phyloP scores from a whole-genome alignment of 352 stramenopile species.

The Lagenidium sp. region DNA sequence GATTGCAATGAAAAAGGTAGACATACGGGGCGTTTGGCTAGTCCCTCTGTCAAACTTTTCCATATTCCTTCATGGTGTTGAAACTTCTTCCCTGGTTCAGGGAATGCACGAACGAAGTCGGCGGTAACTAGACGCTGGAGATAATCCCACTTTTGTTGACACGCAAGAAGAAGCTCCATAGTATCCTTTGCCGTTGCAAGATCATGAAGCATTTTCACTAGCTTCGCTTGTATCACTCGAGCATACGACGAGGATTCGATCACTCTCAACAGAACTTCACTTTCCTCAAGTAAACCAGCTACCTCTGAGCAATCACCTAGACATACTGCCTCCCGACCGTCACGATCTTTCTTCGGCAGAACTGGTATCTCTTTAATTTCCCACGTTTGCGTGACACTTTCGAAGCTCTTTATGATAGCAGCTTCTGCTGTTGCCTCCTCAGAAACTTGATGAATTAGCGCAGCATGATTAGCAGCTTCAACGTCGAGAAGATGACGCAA shows the following conservation, averaged over 20 bases:
- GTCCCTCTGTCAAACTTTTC: slow-evolving; percentile 31
- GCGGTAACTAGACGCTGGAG: slow-evolving; percentile 47
- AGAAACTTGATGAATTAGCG: slow-evolving; percentile 45
- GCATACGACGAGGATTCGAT: slow-evolving; percentile 69
- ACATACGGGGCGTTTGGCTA: slow-evolving; percentile 42
- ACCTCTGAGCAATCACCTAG: slow-evolving; percentile 54
- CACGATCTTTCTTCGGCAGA: slow-evolving; percentile 36
- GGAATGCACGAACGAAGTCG: slow-evolving; percentile 52
- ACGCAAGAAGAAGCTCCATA: slow-evolving; percentile 40
- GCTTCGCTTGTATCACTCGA: slow-evolving; percentile 30
- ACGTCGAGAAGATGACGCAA: slow-evolving; percentile 44
- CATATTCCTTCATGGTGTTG: slow-evolving; percentile 43
- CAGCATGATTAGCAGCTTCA: slow-evolving; percentile 24
- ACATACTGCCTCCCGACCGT: slow-evolving; percentile 42
- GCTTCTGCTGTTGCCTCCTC: slow-evolving; percentile 65
- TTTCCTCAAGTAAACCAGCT: slow-evolving; percentile 50
- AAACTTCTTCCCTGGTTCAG: slow-evolving; percentile 43
- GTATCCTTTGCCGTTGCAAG: slow-evolving; percentile 37
- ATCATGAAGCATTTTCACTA: slow-evolving; percentile 40
- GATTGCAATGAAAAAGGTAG: slow-evolving; percentile 21
- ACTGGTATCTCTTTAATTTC: slow-evolving; percentile 44
- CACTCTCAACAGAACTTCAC: slow-evolving; percentile 56
- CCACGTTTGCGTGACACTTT: slow-evolving; percentile 48
- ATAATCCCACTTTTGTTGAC: slow-evolving; percentile 60
- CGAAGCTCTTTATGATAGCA: slow-evolving; percentile 45